These are phyloP conservation scores for Candida incommunis DNA, from an alignment of 805 yeast genomes.

Conservation along the genomic window DNA sequence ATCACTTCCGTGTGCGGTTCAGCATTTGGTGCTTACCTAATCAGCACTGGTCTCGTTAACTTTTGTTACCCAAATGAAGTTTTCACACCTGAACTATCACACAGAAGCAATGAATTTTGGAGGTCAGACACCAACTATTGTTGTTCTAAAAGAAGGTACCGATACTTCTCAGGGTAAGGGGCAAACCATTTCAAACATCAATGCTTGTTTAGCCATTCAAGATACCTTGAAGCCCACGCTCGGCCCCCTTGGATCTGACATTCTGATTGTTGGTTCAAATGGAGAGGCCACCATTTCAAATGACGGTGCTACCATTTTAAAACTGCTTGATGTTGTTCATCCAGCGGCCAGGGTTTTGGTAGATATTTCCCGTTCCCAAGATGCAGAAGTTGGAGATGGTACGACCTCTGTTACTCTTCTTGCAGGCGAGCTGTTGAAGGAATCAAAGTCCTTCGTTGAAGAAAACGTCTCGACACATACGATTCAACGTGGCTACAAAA, in stretches of 20 bases:
- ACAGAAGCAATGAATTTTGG: slow-evolving; percentile 74
- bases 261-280: slow-evolving; percentile 66
- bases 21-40: no score
- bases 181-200: slow-evolving; percentile 86
- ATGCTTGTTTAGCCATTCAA: slow-evolving; percentile 94
- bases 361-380: slow-evolving; percentile 91
- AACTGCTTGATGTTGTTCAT: slow-evolving; percentile 85
- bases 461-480: slow-evolving; percentile 91
- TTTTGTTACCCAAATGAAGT: no score
- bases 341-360: slow-evolving; percentile 97
- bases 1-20: no score
- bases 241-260: slow-evolving; percentile 96
- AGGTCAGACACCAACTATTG: slow-evolving; percentile 94
- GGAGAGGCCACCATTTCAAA: slow-evolving; percentile 92
- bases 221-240: slow-evolving; percentile 89
- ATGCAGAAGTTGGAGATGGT: slow-evolving; percentile 97
- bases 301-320: slow-evolving; percentile 95
- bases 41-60: no score
- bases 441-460: slow-evolving; percentile 79
- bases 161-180: slow-evolving; percentile 95
- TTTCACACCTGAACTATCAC: no score
- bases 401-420: slow-evolving; percentile 92
- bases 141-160: slow-evolving; percentile 95
- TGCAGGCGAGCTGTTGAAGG: slow-evolving; percentile 82
- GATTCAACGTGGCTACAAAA: slow-evolving; percentile 75